phyloP scores from a whole-genome alignment of 306 rosid species.

The Medicago ruthenica region DNA sequence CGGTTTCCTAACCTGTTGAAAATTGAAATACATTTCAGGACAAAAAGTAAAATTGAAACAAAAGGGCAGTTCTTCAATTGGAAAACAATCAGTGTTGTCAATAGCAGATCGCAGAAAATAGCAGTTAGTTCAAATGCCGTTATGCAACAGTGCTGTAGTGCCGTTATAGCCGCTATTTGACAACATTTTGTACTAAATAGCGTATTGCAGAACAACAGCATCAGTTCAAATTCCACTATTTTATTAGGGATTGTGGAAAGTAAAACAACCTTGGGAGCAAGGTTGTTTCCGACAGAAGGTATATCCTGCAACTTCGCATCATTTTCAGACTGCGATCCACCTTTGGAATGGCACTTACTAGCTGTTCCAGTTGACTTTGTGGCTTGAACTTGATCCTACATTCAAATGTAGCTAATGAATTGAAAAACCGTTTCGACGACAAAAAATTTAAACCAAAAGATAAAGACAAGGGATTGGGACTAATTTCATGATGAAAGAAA shows the following conservation, averaged over 20 bases:
- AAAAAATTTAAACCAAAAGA: neutral
- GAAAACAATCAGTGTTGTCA: neutral
- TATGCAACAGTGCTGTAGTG: neutral
- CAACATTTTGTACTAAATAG: neutral
- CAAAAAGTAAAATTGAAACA: constrained; percentile 27
- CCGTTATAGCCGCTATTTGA: neutral
- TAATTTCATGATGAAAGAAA: constrained; percentile 45
- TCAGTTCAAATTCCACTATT: neutral
- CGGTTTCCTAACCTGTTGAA: constrained; percentile 81
- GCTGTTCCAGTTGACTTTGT: constrained; percentile 45
- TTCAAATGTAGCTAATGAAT: constrained; percentile 39
- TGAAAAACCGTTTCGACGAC: constrained; percentile 25
- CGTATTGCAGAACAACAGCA: neutral
- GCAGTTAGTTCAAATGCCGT: neutral
- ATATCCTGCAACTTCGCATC: constrained; percentile 41
- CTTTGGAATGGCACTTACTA: constrained; percentile 47
- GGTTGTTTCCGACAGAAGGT: constrained; percentile 52
- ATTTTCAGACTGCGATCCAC: constrained; percentile 50
- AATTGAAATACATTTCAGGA: constrained; percentile 3
- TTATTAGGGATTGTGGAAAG: constrained; percentile 13
- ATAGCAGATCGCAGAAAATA: neutral
- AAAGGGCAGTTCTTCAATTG: constrained; percentile 1
- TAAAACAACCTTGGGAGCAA: constrained; percentile 67
- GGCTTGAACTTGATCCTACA: constrained; percentile 63
- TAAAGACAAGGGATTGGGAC: constrained; percentile 6